These are phyloP conservation scores for Candida jianshihensis DNA, from an alignment of 805 yeast species.

Conservation along the genomic window DNA sequence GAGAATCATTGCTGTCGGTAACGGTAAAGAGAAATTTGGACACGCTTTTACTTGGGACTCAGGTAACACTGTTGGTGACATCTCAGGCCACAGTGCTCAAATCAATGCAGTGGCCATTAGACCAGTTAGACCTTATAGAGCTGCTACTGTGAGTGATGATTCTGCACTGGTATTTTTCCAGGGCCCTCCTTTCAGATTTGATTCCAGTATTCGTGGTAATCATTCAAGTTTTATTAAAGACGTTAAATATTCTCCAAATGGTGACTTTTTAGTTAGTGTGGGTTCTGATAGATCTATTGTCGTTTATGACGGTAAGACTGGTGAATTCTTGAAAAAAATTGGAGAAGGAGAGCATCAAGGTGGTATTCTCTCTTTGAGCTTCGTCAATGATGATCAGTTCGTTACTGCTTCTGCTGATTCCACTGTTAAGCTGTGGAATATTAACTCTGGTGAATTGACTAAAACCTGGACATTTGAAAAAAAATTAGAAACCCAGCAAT, in stretches of 20 bases:
- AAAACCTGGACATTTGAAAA: slow-evolving; percentile 46
- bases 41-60: slow-evolving; percentile 91
- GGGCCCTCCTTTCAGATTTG: slow-evolving; percentile 93
- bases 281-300: slow-evolving; percentile 79
- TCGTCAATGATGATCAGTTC: slow-evolving; percentile 56
- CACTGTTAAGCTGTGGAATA: slow-evolving; percentile 59
- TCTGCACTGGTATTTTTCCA: slow-evolving; percentile 73
- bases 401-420: slow-evolving; percentile 84
- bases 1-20: slow-evolving; percentile 89
- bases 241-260: slow-evolving; percentile 78
- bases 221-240: slow-evolving; percentile 78
- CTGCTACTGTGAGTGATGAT: slow-evolving; percentile 90
- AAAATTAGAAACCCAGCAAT: slow-evolving; percentile 58
- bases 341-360: slow-evolving; percentile 51
- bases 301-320: slow-evolving; percentile 81
- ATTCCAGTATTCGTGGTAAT: slow-evolving; percentile 59
- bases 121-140: slow-evolving; percentile 81
- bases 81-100: slow-evolving; percentile 82
- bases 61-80: slow-evolving; percentile 95
- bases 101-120: slow-evolving; percentile 81
- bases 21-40: slow-evolving; percentile 87
- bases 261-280: slow-evolving; percentile 65
- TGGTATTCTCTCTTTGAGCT: slow-evolving; percentile 72
- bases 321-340: slow-evolving; percentile 56
- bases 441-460: slow-evolving; percentile 33